Evolutionary conservation across 1,139 yeast species (phyloP).

Genomic region (Yamadazyma taylorii): DNA sequence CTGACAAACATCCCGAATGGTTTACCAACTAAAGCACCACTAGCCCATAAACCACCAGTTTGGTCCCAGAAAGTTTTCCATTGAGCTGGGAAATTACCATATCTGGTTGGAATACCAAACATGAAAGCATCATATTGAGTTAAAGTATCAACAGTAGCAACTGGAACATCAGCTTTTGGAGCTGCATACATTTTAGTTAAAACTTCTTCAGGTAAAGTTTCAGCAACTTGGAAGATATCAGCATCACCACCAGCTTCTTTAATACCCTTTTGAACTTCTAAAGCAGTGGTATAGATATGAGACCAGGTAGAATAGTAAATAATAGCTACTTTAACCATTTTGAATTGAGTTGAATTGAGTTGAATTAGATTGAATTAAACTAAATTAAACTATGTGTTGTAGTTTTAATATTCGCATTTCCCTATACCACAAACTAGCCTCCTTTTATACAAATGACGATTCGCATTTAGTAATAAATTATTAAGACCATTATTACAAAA

Average conservation of each 20-base stretch:
- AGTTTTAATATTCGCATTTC: too few species aligned
- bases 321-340: constrained; percentile 38
- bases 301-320: constrained; percentile 64
- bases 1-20: constrained; percentile 48
- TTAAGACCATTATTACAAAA: neutral
- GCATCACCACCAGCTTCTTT: constrained; percentile 36
- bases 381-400: too few species aligned
- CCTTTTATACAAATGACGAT: neutral
- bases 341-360: constrained; percentile 18
- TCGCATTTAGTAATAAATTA: constrained; percentile 1
- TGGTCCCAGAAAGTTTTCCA: constrained; percentile 43
- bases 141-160: constrained; percentile 40
- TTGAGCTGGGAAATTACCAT: constrained; percentile 49
- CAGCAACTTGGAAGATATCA: constrained; percentile 48
- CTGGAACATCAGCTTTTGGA: constrained; percentile 38
- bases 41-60: constrained; percentile 53
- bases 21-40: constrained; percentile 47
- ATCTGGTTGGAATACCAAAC: constrained; percentile 55
- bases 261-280: constrained; percentile 42
- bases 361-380: too few species aligned
- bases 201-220: constrained; percentile 47
- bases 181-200: constrained; percentile 43
- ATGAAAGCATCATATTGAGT: constrained; percentile 45
- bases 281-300: constrained; percentile 54
- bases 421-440: too few species aligned